These are phyloP conservation scores for Populus hybrid DNA, from an alignment of 441 rosid species.

Conservation along the genomic window DNA sequence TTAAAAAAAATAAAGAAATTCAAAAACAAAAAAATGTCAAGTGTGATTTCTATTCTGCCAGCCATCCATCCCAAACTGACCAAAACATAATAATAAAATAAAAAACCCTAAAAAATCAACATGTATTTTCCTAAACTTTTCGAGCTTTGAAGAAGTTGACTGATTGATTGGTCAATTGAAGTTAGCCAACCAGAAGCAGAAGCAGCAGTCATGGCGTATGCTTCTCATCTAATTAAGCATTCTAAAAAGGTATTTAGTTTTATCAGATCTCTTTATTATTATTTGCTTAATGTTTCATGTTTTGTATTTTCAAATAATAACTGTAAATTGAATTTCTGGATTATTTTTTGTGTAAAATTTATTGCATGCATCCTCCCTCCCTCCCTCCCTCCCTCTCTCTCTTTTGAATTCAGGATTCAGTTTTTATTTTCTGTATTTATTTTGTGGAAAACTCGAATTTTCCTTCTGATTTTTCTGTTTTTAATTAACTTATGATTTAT, in stretches of 20 bases:
- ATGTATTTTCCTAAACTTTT: too few relatives aligned
- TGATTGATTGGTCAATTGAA: not conserved
- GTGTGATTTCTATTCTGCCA: not conserved
- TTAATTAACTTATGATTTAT: not conserved
- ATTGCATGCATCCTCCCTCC: not conserved
- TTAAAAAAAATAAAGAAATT: too few relatives aligned
- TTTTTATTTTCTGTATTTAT: not conserved
- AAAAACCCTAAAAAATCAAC: too few relatives aligned
- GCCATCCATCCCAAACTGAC: not conserved
- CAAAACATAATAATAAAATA: too few relatives aligned
- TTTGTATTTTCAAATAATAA: not conserved
- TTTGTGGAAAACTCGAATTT: not conserved
- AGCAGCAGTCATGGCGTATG: slow-evolving; percentile 47
- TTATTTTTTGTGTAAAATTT: too few relatives aligned
- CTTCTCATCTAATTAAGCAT: slow-evolving; percentile 55
- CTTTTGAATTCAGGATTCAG: too few relatives aligned
- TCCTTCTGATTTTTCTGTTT: not conserved
- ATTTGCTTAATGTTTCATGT: not conserved
- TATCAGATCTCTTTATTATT: not conserved
- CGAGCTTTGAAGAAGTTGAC: not conserved
- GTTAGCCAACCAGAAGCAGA: not conserved
- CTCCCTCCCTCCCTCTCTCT: too few relatives aligned
- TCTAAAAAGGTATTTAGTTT: slow-evolving; percentile 50
- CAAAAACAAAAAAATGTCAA: too few relatives aligned
- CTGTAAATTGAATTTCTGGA: not conserved